phyloP scores from a whole-genome alignment of 2,329 filamentous ascomycete species.

The Mariannaea elegans region DNA sequence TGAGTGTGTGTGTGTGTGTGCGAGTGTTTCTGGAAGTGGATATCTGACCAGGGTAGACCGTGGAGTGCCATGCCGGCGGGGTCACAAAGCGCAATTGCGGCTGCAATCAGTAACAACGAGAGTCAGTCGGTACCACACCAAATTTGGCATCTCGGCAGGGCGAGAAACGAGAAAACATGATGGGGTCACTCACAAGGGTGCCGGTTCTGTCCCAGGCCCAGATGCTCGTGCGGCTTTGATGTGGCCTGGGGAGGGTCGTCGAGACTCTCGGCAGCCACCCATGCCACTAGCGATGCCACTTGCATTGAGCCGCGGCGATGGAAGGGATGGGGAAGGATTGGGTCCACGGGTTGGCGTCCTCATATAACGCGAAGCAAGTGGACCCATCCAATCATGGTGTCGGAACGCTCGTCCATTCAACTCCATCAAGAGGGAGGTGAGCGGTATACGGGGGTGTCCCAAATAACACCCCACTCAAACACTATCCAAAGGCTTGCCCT shows the following conservation, averaged over 20 bases:
- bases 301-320: conserved; percentile 32
- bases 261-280: conserved; percentile 33
- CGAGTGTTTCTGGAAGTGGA: too few relatives aligned
- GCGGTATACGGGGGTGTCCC: not conserved
- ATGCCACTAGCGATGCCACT: conserved; percentile 39
- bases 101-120: conserved; percentile 21
- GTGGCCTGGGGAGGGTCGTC: conserved; percentile 33
- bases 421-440: conserved; percentile 10
- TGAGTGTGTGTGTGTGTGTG: conserved; percentile 17
- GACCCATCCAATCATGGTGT: conserved; percentile 26
- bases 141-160: conserved; percentile 35
- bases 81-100: conserved; percentile 21
- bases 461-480: conserved; percentile 5
- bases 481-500: conserved; percentile 17
- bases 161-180: conserved; percentile 37
- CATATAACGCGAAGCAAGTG: conserved; percentile 19
- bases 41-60: conserved; percentile 8
- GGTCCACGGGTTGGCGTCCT: conserved; percentile 37
- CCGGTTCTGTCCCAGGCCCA: conserved; percentile 34
- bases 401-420: not conserved
- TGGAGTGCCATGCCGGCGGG: conserved; percentile 5
- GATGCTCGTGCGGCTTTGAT: conserved; percentile 35
- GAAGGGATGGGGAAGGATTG: conserved; percentile 45
- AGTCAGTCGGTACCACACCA: conserved; percentile 30
- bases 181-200: conserved; percentile 26